phyloP scores from a whole-genome alignment of 495 filamentous ascomycete species.

The Penicillium cataractarum region DNA sequence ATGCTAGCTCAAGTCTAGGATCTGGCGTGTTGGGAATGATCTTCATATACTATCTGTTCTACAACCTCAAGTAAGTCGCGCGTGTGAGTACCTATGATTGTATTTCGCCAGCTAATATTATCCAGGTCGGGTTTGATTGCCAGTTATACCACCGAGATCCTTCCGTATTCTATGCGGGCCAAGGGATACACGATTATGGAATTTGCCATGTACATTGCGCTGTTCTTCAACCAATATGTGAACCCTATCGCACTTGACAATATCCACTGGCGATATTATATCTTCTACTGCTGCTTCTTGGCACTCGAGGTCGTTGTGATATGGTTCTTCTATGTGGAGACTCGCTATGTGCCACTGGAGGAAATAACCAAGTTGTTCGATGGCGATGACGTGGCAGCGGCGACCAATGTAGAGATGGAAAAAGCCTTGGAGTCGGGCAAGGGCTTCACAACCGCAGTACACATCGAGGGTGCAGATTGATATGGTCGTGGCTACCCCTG shows the following conservation, averaged over 20 bases:
- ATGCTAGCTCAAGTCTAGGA: slow-evolving; percentile 11
- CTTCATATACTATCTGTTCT: slow-evolving; percentile 19
- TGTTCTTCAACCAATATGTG: slow-evolving; percentile 61
- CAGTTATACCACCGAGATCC: slow-evolving; percentile 67
- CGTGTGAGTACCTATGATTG: not conserved
- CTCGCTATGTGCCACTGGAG: slow-evolving; percentile 64
- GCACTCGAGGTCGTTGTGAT: slow-evolving; percentile 60
- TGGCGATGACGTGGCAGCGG: slow-evolving; percentile 50
- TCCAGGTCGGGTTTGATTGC: slow-evolving; percentile 64
- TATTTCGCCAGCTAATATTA: not conserved
- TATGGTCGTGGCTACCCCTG: not conserved
- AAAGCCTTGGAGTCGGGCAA: slow-evolving; percentile 16
- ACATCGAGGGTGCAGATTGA: not conserved
- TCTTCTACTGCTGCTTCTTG: slow-evolving; percentile 67
- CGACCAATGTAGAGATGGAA: slow-evolving; percentile 36
- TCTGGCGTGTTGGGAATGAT: slow-evolving; percentile 17
- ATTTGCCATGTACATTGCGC: slow-evolving; percentile 56
- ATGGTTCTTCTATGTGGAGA: slow-evolving; percentile 70
- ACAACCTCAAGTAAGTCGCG: slow-evolving; percentile 13
- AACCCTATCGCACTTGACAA: slow-evolving; percentile 63
- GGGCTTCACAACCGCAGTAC: not conserved
- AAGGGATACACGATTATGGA: slow-evolving; percentile 73
- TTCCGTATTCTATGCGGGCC: slow-evolving; percentile 68
- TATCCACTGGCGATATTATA: slow-evolving; percentile 63
- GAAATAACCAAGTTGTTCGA: slow-evolving; percentile 66